phyloP scores from a whole-genome alignment of 2,329 filamentous ascomycete genomes.

The Microdochium trichocladiopsis region DNA sequence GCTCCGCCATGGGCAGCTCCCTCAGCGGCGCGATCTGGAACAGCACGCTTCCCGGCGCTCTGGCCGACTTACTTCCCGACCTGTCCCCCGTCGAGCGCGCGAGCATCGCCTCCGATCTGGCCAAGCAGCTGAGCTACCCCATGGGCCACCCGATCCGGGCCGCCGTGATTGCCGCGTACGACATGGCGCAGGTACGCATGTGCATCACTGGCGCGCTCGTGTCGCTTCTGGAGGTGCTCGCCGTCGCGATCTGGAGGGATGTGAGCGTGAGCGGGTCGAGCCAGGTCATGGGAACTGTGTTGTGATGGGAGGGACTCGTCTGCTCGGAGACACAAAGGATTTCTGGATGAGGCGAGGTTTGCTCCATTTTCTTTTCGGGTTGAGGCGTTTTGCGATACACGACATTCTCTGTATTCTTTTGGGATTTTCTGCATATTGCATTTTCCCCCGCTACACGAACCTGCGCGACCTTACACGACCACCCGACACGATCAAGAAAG shows the following conservation, averaged over 20 bases:
- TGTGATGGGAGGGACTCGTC: constrained; percentile 12
- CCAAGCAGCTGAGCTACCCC: constrained; percentile 24
- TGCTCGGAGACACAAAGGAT: no score
- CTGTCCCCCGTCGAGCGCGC: constrained; percentile 14
- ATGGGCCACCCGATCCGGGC: constrained; percentile 20
- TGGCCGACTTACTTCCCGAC: constrained; percentile 16
- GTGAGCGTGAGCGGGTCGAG: constrained; percentile 19
- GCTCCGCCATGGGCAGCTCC: constrained; percentile 31
- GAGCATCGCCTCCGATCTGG: constrained; percentile 21
- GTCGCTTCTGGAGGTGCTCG: constrained; percentile 19
- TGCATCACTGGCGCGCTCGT: constrained; percentile 22
- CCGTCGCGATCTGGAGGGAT: constrained; percentile 23
- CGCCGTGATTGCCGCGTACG: constrained; percentile 25
- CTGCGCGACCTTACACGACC: no score
- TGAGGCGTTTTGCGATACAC: no score
- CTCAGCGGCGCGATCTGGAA: constrained; percentile 37
- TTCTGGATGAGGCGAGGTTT: no score
- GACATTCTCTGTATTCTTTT: no score
- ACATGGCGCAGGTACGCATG: constrained; percentile 26
- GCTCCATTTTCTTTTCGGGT: no score
- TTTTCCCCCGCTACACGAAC: no score
- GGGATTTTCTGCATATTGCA: no score
- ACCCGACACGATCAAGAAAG: no score
- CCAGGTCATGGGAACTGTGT: constrained; percentile 24
- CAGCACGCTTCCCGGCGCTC: constrained; percentile 23